Conservation (phyloP, 2,329 filamentous ascomycete genomes). For the Tolypocladium sp. region DNA sequence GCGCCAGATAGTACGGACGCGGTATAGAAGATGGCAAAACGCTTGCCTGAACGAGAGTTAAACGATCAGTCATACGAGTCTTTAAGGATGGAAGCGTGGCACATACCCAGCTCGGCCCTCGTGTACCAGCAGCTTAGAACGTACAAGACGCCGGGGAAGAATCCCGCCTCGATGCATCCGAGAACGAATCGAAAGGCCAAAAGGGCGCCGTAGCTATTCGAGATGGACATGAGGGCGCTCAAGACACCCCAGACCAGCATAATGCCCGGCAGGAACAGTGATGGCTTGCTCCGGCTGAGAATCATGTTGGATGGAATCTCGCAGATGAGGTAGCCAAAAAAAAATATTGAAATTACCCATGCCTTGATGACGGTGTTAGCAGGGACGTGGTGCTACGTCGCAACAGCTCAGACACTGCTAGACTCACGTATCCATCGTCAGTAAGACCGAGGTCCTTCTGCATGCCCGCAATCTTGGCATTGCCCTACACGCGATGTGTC, state of each 20-base stretch:
- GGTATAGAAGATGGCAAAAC: slow-evolving; percentile 48
- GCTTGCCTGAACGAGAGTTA: slow-evolving; percentile 21
- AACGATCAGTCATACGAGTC: not conserved
- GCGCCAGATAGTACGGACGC: slow-evolving; percentile 52
- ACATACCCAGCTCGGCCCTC: slow-evolving; percentile 29
- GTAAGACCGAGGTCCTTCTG: slow-evolving; percentile 31
- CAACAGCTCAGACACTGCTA: not conserved
- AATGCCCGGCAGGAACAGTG: slow-evolving; percentile 37
- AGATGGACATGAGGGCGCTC: slow-evolving; percentile 36
- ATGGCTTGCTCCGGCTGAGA: slow-evolving; percentile 37
- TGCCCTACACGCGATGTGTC: slow-evolving; percentile 19
- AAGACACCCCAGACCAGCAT: slow-evolving; percentile 35
- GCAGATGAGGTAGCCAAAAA: slow-evolving; percentile 41
- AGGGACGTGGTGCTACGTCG: slow-evolving; percentile 20
- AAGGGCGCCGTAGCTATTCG: slow-evolving; percentile 36
- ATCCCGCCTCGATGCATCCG: slow-evolving; percentile 40
- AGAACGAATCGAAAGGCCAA: slow-evolving; percentile 36
- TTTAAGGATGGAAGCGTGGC: not conserved
- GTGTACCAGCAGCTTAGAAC: slow-evolving; percentile 50
- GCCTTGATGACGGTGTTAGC: slow-evolving; percentile 20
- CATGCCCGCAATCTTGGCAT: slow-evolving; percentile 43
- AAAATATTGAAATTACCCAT: slow-evolving; percentile 43
- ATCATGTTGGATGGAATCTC: slow-evolving; percentile 46
- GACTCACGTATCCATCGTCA: slow-evolving; percentile 55
- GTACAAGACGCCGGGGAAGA: slow-evolving; percentile 41